phyloP scores from a whole-genome alignment of 1,284 basidiomycete species.

The Melampsora americana region DNA sequence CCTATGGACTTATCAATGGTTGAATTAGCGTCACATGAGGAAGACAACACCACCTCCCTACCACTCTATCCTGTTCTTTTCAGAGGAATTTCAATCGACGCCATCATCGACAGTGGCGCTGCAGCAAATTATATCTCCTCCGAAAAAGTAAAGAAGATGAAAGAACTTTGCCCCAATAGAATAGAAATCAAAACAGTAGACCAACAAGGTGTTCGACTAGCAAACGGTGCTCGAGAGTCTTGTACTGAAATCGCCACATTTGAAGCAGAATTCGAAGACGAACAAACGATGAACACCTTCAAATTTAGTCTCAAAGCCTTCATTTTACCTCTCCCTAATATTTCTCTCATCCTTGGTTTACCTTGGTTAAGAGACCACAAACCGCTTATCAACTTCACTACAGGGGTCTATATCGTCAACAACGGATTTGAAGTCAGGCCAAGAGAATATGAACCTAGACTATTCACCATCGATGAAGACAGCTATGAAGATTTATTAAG shows the following conservation, averaged over 20 bases:
- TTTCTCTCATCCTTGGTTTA: not conserved
- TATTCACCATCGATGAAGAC: not conserved
- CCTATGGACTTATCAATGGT: too few relatives aligned
- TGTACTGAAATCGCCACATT: not conserved
- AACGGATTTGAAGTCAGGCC: too few relatives aligned
- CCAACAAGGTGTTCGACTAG: not conserved
- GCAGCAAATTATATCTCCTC: not conserved
- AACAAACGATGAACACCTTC: not conserved
- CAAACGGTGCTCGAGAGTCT: not conserved
- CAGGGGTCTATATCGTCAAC: too few relatives aligned
- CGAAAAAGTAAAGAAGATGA: not conserved
- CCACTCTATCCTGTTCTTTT: not conserved
- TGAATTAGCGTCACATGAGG: too few relatives aligned
- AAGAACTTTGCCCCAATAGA: not conserved
- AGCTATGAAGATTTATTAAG: not conserved
- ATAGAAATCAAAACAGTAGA: not conserved
- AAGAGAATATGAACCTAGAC: not conserved
- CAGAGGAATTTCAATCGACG: not conserved
- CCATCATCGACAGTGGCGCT: constrained; percentile 4
- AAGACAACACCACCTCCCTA: too few relatives aligned
- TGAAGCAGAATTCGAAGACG: not conserved
- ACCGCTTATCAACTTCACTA: too few relatives aligned
- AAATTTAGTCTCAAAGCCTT: not conserved
- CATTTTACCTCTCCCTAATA: constrained; percentile 1
- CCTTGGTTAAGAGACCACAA: not conserved